These are phyloP conservation scores for Chenopodium formosanum DNA, from an alignment of 148 eudicot species.

Conservation along the genomic window DNA sequence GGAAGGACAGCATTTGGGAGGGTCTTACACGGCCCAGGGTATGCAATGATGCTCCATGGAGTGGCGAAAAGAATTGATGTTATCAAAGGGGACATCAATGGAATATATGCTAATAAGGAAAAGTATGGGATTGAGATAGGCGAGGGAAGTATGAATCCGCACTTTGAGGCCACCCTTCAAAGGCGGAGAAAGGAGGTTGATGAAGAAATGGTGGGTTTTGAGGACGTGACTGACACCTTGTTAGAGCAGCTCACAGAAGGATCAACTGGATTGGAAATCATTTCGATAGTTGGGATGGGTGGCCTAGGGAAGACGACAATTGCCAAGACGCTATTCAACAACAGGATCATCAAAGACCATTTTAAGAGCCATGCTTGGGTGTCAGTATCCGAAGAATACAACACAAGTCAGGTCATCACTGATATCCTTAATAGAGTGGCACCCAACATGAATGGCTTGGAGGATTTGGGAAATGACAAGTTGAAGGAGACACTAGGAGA, in stretches of 20 bases:
- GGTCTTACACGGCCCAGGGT: slow-evolving; percentile 1
- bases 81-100: slow-evolving; percentile 20
- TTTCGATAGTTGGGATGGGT: slow-evolving; percentile 47
- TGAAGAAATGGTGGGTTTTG: slow-evolving; percentile 32
- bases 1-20: slow-evolving; percentile 8
- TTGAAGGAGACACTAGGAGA: slow-evolving; percentile 11
- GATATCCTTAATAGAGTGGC: slow-evolving; percentile 21
- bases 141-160: slow-evolving; percentile 13
- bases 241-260: slow-evolving; percentile 24
- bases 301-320: slow-evolving; percentile 49
- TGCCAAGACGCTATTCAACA: slow-evolving; percentile 35
- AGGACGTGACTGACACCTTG: slow-evolving; percentile 27
- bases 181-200: slow-evolving; percentile 17
- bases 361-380: slow-evolving; percentile 34
- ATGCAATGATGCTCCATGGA: slow-evolving; percentile 11
- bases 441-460: background rate
- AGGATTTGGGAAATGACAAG: slow-evolving; percentile 11
- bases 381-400: slow-evolving; percentile 35
- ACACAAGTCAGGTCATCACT: slow-evolving; percentile 28
- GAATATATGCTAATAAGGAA: slow-evolving; percentile 20
- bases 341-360: slow-evolving; percentile 16
- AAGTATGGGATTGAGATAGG: slow-evolving; percentile 20
- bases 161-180: slow-evolving; percentile 22
- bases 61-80: slow-evolving; percentile 18
- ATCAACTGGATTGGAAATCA: slow-evolving; percentile 17